phyloP scores from a whole-genome alignment of 129 eudicot genomes.

The Daucus carota region DH1_v3.0 NC_030384.2:21479001-21479500 shows the following conservation, averaged over 20 bases:
- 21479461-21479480: not conserved
- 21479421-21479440: not conserved
- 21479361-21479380: not conserved
- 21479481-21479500: not conserved
- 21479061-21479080: not conserved
- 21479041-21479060: not conserved
- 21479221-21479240: not conserved
- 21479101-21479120: constrained; percentile 21
- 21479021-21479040: too few species aligned
- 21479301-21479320: not conserved
- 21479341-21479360: not conserved
- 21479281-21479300: not conserved
- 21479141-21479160: constrained; percentile 62
- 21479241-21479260: not conserved
- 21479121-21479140: constrained; percentile 69
- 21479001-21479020: not conserved
- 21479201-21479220: not conserved
- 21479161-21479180: constrained; percentile 63
- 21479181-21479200: constrained; percentile 11
- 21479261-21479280: not conserved
- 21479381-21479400: not conserved
- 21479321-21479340: not conserved
- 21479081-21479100: not conserved
- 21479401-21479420: not conserved
- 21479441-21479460: not conserved